Percentiles rank a stretch among this genome's conserved stretches.
Conservation (phyloP, 768 basidiomycete species). For the Melanogaster broomeanus region DNA sequence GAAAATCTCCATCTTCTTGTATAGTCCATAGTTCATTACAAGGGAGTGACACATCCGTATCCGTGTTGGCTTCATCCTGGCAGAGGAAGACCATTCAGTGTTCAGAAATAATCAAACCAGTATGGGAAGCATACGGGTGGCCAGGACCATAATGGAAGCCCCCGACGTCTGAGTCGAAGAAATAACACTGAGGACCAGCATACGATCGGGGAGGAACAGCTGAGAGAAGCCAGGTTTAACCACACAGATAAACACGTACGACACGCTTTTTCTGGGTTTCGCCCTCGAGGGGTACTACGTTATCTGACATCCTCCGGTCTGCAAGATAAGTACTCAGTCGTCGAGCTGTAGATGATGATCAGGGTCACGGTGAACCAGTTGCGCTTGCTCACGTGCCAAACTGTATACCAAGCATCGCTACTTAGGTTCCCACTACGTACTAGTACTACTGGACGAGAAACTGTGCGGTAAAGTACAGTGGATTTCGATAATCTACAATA, state of each 20-base stretch:
- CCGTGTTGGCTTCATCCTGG: constrained; percentile 94
- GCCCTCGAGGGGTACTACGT: constrained; percentile 65
- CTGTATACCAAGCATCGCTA: no score
- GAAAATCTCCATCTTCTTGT: constrained; percentile 99
- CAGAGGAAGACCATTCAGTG: not conserved
- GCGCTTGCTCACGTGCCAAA: constrained; percentile 22
- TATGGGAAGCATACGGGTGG: constrained; percentile 67
- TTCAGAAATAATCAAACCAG: not conserved
- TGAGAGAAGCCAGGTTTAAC: constrained; percentile 4
- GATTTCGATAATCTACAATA: not conserved
- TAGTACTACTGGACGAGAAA: constrained; percentile 6
- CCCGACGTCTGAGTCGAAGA: constrained; percentile 99
- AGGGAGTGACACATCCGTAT: constrained; percentile 99
- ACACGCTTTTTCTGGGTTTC: constrained; percentile 85
- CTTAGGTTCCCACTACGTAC: not conserved
- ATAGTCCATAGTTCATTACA: constrained; percentile 99
- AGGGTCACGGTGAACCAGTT: not conserved
- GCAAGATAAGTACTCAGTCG: not conserved
- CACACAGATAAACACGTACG: constrained; percentile 47
- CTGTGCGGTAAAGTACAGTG: constrained; percentile 7
- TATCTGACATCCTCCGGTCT: constrained; percentile 33
- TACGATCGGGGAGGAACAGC: constrained; percentile 1
- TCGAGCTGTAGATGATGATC: not conserved
- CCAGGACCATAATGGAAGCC: constrained; percentile 99
- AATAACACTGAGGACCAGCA: constrained; percentile 75